phyloP scores from a whole-genome alignment of 1,139 yeast species.

The Nematodospora anomalae region DNA sequence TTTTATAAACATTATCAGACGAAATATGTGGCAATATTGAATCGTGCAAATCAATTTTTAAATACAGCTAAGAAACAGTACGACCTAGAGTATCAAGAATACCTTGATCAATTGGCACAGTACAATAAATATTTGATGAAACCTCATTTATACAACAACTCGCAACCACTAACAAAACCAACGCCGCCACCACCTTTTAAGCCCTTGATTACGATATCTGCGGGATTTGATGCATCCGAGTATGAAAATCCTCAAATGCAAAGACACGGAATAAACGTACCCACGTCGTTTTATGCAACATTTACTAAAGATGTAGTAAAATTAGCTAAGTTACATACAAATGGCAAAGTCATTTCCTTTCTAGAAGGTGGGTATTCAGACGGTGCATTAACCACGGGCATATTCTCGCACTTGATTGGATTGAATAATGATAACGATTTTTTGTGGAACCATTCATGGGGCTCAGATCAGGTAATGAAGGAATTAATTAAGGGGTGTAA shows the following conservation, averaged over 20 bases:
- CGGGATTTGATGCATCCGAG: constrained; percentile 90
- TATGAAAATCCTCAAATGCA: constrained; percentile 83
- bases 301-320: constrained; percentile 73
- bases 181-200: constrained; percentile 55
- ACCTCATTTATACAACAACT: constrained; percentile 27
- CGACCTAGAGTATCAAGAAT: constrained; percentile 38
- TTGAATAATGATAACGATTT: constrained; percentile 44
- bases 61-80: constrained; percentile 48
- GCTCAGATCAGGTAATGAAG: constrained; percentile 59
- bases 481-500: constrained; percentile 72
- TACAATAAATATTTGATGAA: constrained; percentile 30
- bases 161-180: constrained; percentile 20
- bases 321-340: constrained; percentile 59
- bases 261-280: constrained; percentile 80
- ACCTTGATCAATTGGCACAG: constrained; percentile 27
- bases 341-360: constrained; percentile 66
- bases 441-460: constrained; percentile 66
- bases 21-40: constrained; percentile 61
- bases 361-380: constrained; percentile 90
- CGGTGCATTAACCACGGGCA: constrained; percentile 78
- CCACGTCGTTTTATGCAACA: constrained; percentile 73
- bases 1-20: constrained; percentile 64
- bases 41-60: constrained; percentile 69
- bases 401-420: constrained; percentile 76
- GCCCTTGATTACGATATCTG: constrained; percentile 71